These are phyloP conservation scores for Aureobasidium sp. DNA, from an alignment of 2,329 filamentous ascomycete species.

Conservation along the genomic window DNA sequence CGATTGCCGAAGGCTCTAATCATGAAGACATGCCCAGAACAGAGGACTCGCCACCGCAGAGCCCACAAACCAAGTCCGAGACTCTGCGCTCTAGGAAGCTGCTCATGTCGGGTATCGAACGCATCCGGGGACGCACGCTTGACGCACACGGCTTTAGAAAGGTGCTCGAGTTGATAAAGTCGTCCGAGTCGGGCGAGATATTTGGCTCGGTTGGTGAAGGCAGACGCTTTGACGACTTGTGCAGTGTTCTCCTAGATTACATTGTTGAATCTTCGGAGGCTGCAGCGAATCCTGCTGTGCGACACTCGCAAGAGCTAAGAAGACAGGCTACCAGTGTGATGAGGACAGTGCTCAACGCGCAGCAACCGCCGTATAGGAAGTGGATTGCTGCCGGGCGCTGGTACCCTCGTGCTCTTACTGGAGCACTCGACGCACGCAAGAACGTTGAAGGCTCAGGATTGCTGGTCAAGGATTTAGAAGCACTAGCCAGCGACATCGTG, in stretches of 20 bases:
- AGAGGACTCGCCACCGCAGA: conserved; percentile 14
- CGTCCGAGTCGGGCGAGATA: conserved; percentile 54
- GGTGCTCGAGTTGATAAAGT: conserved; percentile 61
- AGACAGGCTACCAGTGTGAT: conserved; percentile 67
- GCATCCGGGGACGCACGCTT: conserved; percentile 63
- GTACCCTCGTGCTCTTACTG: conserved; percentile 60
- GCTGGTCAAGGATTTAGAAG: conserved; percentile 66
- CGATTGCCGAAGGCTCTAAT: not conserved
- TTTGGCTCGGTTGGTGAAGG: conserved; percentile 58
- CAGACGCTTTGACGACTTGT: conserved; percentile 63
- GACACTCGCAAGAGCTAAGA: conserved; percentile 51
- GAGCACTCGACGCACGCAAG: conserved; percentile 58
- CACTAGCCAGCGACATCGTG: conserved; percentile 66
- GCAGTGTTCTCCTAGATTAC: conserved; percentile 64
- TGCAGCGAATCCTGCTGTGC: conserved; percentile 28
- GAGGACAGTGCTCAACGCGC: conserved; percentile 62
- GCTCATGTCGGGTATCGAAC: conserved; percentile 66
- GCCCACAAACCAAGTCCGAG: conserved; percentile 33
- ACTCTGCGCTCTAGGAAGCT: conserved; percentile 47
- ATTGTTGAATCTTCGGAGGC: conserved; percentile 46
- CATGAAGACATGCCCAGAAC: not conserved
- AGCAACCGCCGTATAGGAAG: conserved; percentile 53
- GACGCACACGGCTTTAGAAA: conserved; percentile 77
- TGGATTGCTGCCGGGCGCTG: conserved; percentile 37
- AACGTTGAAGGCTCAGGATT: conserved; percentile 63